Evolutionary conservation across 345 rosid genomes (phyloP).

Genomic region (Theobroma cacao): DNA sequence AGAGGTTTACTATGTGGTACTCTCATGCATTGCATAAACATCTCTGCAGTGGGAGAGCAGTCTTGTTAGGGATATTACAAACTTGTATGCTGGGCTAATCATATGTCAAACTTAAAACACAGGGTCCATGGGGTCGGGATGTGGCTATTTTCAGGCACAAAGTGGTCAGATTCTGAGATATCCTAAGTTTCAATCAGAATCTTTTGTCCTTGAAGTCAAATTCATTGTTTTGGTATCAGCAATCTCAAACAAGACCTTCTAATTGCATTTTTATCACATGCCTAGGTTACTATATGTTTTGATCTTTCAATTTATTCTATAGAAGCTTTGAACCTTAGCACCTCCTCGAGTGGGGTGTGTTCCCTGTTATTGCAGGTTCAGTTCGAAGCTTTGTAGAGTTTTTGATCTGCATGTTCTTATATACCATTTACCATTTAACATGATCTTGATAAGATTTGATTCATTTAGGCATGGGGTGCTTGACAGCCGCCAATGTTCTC

Average conservation of each 20-base stretch:
- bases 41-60: no score
- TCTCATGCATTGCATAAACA: no score
- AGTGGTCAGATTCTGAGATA: no score
- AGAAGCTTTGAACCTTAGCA: no score
- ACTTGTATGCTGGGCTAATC: no score
- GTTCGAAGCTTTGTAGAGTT: background rate
- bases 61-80: no score
- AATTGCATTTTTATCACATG: background rate
- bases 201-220: background rate
- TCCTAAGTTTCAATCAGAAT: background rate
- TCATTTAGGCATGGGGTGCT: conserved; percentile 57
- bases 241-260: background rate
- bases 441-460: background rate
- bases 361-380: background rate
- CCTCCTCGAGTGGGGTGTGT: no score
- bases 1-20: no score
- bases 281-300: background rate
- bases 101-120: no score
- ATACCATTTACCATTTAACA: background rate
- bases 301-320: background rate
- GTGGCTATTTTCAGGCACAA: no score
- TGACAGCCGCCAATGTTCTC: conserved; percentile 68
- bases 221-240: background rate
- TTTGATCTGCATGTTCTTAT: background rate
- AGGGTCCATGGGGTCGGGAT: no score